Conservation (phyloP, 2,329 filamentous ascomycete species). For the Monosporascus ibericus region DNA sequence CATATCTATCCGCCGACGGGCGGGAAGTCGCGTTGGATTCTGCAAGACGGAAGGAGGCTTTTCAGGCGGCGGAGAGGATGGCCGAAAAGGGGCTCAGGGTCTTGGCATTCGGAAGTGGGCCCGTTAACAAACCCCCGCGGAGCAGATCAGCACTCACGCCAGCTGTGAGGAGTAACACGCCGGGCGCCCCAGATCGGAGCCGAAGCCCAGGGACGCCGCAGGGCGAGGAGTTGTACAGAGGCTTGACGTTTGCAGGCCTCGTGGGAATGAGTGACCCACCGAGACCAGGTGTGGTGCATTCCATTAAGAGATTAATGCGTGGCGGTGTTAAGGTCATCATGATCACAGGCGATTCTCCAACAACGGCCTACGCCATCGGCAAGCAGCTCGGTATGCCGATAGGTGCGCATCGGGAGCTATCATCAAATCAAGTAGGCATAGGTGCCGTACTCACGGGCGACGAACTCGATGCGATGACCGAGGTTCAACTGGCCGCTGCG, state of each 20-base stretch:
- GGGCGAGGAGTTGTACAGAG: slow-evolving; percentile 69
- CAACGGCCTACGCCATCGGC: slow-evolving; percentile 89
- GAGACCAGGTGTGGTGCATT: slow-evolving; percentile 79
- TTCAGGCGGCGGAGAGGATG: slow-evolving; percentile 78
- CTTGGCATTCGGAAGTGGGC: slow-evolving; percentile 85
- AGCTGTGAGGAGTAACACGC: slow-evolving; percentile 46
- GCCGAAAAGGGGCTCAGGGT: slow-evolving; percentile 85
- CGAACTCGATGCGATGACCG: slow-evolving; percentile 88
- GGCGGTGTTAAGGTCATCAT: slow-evolving; percentile 97
- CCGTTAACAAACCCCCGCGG: slow-evolving; percentile 45
- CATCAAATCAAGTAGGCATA: slow-evolving; percentile 51
- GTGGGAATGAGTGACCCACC: slow-evolving; percentile 98
- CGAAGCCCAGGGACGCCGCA: slow-evolving; percentile 37
- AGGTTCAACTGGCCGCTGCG: slow-evolving; percentile 74
- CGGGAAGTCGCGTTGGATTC: slow-evolving; percentile 82
- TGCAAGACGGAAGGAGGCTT: slow-evolving; percentile 63
- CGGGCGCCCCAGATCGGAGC: slow-evolving; percentile 30
- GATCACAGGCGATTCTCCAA: slow-evolving; percentile 96
- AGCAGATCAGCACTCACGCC: slow-evolving; percentile 31
- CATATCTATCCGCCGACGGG: slow-evolving; percentile 80
- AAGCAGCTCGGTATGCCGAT: slow-evolving; percentile 93
- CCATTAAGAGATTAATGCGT: slow-evolving; percentile 83
- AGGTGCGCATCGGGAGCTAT: slow-evolving; percentile 45
- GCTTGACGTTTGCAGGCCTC: slow-evolving; percentile 82
- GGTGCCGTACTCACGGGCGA: slow-evolving; percentile 77